These are phyloP conservation scores for Candida khao-thaluensis DNA, from an alignment of 805 yeast genomes.

Conservation along the genomic window DNA sequence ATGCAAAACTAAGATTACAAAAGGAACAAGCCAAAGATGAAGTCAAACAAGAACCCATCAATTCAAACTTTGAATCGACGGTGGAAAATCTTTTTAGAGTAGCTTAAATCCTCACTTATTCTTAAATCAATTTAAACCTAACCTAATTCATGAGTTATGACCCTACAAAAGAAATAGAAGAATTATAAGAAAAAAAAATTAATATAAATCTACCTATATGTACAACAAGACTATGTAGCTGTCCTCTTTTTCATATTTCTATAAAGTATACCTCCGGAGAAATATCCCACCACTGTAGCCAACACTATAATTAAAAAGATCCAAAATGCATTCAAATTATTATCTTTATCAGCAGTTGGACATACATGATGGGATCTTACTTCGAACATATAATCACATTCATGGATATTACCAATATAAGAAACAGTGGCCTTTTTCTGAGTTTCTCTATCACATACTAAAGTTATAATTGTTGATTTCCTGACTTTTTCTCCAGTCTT, in stretches of 20 bases:
- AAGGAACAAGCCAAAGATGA: conserved; percentile 1
- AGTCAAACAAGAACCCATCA: neutral
- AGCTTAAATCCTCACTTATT: neutral
- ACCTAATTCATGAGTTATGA: too few species aligned
- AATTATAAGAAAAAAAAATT: too few species aligned
- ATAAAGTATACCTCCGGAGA: conserved; percentile 39
- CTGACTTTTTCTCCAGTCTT: conserved; percentile 47
- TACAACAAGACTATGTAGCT: too few species aligned
- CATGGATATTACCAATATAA: conserved; percentile 68
- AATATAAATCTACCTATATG: too few species aligned
- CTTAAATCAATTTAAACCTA: too few species aligned
- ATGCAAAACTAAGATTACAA: conserved; percentile 1
- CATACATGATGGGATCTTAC: conserved; percentile 85
- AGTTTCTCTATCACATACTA: conserved; percentile 78
- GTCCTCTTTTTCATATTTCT: conserved; percentile 18
- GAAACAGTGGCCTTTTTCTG: conserved; percentile 61
- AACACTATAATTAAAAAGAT: conserved; percentile 33
- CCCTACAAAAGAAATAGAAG: too few species aligned
- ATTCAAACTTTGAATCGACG: conserved; percentile 14
- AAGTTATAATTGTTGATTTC: conserved; percentile 65
- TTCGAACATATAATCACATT: conserved; percentile 82
- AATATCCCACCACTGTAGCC: conserved; percentile 38
- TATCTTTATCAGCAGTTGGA: conserved; percentile 67
- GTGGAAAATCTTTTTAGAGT: conserved; percentile 13
- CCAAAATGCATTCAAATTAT: conserved; percentile 60